Percentiles rank a stretch among this genome's conserved stretches.
phyloP scores from a whole-genome alignment of 805 yeast species.

The Saccharomycopsis sp. region DNA sequence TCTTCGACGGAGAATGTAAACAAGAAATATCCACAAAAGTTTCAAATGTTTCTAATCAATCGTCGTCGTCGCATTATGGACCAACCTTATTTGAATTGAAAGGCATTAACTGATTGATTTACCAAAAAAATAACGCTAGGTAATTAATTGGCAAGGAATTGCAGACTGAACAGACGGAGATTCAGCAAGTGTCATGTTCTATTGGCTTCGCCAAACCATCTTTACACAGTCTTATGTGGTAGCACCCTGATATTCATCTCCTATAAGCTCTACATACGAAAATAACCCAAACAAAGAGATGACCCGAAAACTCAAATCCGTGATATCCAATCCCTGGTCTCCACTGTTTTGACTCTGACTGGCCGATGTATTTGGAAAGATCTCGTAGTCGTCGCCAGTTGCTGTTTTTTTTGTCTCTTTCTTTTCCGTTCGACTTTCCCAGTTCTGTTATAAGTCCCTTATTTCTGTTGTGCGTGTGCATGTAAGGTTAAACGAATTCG shows the following conservation, averaged over 20 bases:
- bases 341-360: background rate
- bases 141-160: background rate
- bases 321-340: background rate
- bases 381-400: background rate
- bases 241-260: background rate
- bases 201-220: background rate
- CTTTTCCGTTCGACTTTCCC: background rate
- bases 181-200: background rate
- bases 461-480: background rate
- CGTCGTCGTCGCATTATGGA: background rate
- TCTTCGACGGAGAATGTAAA: background rate
- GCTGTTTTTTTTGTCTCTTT: background rate
- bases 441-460: background rate
- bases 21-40: background rate
- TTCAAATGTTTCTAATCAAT: too few species aligned
- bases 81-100: background rate
- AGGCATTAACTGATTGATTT: background rate
- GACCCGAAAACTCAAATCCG: too few species aligned
- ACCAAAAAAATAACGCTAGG: background rate
- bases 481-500: background rate
- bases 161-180: background rate
- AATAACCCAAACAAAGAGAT: too few species aligned
- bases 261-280: background rate
- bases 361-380: background rate
- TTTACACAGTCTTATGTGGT: background rate